Percentiles rank a stretch among this genome's conserved stretches.
Evolutionary conservation across 768 basidiomycete genomes (phyloP).

Genomic region (Fomitopsis serialis): DNA sequence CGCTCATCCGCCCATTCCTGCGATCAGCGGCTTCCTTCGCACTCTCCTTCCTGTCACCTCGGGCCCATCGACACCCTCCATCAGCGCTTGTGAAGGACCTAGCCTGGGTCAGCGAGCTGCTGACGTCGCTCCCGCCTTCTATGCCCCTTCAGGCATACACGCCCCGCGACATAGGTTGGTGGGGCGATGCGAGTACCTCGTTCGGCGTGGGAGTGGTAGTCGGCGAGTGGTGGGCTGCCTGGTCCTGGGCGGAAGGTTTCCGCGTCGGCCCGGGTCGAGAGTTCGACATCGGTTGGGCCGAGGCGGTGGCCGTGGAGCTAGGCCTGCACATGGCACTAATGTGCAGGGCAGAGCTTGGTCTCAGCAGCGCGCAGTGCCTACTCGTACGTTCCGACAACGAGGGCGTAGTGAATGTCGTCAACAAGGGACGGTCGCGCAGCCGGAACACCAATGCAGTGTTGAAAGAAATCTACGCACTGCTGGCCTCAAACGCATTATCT

Average conservation of each 20-base stretch:
- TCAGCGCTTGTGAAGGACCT: constrained; percentile 16
- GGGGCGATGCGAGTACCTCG: constrained; percentile 31
- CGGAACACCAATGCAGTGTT: constrained; percentile 24
- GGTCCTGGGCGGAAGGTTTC: constrained; percentile 25
- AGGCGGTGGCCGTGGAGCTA: constrained; percentile 32
- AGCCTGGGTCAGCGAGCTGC: constrained; percentile 15
- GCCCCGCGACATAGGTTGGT: constrained; percentile 26
- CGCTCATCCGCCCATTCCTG: constrained; percentile 22
- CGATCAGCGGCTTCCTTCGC: too few species aligned
- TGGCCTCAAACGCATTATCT: constrained; percentile 9
- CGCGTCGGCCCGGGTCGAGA: constrained; percentile 20
- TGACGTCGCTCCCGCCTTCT: constrained; percentile 13
- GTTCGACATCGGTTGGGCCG: constrained; percentile 35
- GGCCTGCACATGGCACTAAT: constrained; percentile 16
- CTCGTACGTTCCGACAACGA: constrained; percentile 30
- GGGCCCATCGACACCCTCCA: constrained; percentile 11
- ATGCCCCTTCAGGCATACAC: constrained; percentile 10
- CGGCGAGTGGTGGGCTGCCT: constrained; percentile 22
- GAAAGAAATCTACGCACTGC: constrained; percentile 18
- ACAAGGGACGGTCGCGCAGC: constrained; percentile 25
- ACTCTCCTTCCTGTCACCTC: constrained; percentile 16
- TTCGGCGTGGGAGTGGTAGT: constrained; percentile 32
- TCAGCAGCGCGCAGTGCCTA: constrained; percentile 18
- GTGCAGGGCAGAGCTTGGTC: constrained; percentile 31
- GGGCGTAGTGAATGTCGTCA: constrained; percentile 25